Conservation (phyloP, 2,329 filamentous ascomycete species). For the Clonostachys byssicola region DNA sequence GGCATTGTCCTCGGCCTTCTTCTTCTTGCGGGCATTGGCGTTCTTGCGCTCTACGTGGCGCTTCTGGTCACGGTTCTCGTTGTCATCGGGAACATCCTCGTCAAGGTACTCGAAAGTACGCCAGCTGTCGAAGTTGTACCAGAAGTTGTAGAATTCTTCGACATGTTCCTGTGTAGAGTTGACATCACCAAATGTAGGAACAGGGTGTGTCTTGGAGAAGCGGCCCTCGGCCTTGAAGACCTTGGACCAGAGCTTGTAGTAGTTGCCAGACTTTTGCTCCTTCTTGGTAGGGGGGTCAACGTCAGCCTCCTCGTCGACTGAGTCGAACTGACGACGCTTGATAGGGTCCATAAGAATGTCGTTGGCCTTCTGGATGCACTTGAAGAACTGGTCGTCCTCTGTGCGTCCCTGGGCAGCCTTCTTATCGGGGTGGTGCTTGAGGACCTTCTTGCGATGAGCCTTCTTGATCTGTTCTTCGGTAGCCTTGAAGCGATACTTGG, state of each 20-base stretch:
- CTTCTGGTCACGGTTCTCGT: conserved; percentile 98
- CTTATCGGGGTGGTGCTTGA: conserved; percentile 98
- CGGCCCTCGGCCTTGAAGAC: conserved; percentile 90
- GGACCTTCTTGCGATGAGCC: conserved; percentile 98
- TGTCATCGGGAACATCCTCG: conserved; percentile 97
- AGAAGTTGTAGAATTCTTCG: conserved; percentile 98
- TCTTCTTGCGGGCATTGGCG: conserved; percentile 95
- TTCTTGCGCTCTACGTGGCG: conserved; percentile 98
- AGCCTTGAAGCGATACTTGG: conserved; percentile 87
- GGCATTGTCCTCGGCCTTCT: conserved; percentile 95
- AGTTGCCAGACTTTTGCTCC: conserved; percentile 79
- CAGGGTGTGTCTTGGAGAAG: conserved; percentile 88
- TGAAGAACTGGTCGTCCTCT: conserved; percentile 99
- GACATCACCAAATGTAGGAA: conserved; percentile 80
- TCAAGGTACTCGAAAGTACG: conserved; percentile 96
- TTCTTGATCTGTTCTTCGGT: conserved; percentile 99
- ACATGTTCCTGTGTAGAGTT: conserved; percentile 86
- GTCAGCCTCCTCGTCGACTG: conserved; percentile 89
- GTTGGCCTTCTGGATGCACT: conserved; percentile 98
- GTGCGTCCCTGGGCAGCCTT: conserved; percentile 83
- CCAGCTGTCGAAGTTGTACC: conserved; percentile 99
- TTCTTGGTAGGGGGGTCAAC: conserved; percentile 93
- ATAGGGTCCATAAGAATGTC: conserved; percentile 89
- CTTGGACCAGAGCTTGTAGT: conserved; percentile 89
- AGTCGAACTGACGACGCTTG: conserved; percentile 94